Conservation (phyloP, 768 basidiomycete species). For the Neoboletus brunneissimus region DNA sequence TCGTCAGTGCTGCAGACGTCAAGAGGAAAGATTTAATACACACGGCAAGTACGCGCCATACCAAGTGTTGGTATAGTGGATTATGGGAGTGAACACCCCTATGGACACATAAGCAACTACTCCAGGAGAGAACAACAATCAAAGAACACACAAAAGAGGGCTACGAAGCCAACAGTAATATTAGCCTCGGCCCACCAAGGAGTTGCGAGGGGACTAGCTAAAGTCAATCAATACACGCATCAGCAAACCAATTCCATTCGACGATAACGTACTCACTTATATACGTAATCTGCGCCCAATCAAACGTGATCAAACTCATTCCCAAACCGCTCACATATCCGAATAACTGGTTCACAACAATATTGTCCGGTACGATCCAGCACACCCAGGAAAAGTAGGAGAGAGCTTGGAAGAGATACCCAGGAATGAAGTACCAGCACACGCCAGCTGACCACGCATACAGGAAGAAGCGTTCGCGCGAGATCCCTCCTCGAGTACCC, state of each 20-base stretch:
- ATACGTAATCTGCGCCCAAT: constrained; percentile 67
- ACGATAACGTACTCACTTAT: constrained; percentile 14
- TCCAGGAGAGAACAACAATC: constrained; percentile 40
- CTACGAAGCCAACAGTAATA: constrained; percentile 55
- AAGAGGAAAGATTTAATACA: constrained; percentile 13
- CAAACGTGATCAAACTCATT: constrained; percentile 77
- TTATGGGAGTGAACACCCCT: constrained; percentile 57
- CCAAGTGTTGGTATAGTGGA: constrained; percentile 72
- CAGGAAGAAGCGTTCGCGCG: constrained; percentile 52
- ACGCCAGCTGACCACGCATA: constrained; percentile 36
- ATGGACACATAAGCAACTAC: constrained; percentile 45
- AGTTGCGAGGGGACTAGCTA: constrained; percentile 57
- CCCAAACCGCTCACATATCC: constrained; percentile 55
- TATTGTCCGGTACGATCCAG: constrained; percentile 71
- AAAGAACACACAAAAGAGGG: constrained; percentile 61
- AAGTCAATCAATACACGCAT: not conserved
- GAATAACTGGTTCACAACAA: constrained; percentile 72
- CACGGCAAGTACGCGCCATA: constrained; percentile 55
- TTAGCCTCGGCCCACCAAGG: constrained; percentile 87
- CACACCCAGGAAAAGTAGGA: constrained; percentile 59
- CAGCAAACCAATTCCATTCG: not conserved
- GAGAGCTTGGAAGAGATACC: constrained; percentile 68
- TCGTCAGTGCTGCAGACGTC: not conserved
- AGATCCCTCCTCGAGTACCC: constrained; percentile 44
- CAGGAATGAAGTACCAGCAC: constrained; percentile 61